These are phyloP conservation scores for Pseudocercospora musae DNA, from an alignment of 2,329 filamentous ascomycete genomes.

Conservation along the genomic window DNA sequence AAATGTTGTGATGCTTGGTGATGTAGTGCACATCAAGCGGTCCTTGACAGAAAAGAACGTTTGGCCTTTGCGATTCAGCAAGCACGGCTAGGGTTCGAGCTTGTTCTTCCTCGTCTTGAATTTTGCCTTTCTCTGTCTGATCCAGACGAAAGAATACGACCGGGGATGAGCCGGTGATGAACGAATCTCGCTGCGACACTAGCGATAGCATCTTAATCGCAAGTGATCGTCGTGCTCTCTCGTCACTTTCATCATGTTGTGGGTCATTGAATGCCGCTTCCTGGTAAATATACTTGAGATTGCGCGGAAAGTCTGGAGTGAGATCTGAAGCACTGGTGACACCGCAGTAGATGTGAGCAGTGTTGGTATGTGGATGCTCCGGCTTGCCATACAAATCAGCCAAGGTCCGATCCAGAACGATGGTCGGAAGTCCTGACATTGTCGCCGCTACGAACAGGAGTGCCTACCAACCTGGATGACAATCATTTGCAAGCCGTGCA, in stretches of 20 bases:
- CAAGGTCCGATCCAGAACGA: slow-evolving; percentile 8
- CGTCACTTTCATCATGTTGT: background rate
- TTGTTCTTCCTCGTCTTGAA: background rate
- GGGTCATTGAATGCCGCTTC: slow-evolving; percentile 5
- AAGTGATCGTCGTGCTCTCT: slow-evolving; percentile 1
- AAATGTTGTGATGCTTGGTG: background rate
- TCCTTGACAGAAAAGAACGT: slow-evolving; percentile 1
- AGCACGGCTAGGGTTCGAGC: background rate
- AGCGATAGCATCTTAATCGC: slow-evolving; percentile 6
- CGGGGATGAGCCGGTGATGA: slow-evolving; percentile 3
- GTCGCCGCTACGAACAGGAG: background rate
- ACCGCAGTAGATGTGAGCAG: slow-evolving; percentile 8
- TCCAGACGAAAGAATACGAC: slow-evolving; percentile 6
- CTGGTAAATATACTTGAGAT: slow-evolving; percentile 9
- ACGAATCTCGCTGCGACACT: slow-evolving; percentile 9
- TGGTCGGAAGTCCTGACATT: slow-evolving; percentile 2
- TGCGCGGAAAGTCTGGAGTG: slow-evolving; percentile 7
- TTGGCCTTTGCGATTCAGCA: background rate
- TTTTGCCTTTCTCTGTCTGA: background rate
- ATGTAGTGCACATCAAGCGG: background rate
- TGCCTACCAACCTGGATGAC: background rate
- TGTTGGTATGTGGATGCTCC: background rate
- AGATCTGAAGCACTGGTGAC: slow-evolving; percentile 9
- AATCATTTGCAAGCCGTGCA: background rate
- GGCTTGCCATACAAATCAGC: slow-evolving; percentile 3